Base-by-base conservation (phyloP, 768 basidiomycete genomes). In the Mycena venus region DNA sequence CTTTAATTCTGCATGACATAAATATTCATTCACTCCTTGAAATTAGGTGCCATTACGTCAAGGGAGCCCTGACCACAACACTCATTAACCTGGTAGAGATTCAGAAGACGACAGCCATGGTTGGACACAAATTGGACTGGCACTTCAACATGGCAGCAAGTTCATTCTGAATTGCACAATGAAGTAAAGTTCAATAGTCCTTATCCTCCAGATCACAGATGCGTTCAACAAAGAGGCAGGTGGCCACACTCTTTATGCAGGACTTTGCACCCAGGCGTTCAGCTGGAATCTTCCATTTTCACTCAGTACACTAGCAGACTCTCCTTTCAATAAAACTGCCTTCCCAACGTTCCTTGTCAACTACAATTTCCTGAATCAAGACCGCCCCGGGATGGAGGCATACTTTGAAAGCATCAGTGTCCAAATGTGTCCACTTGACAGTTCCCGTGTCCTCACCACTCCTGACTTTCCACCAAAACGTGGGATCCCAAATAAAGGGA, bases 1-100 rank as follows among this genome's bases (percentile, higher is more conserved):
- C 76, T 3, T 42, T 68, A 38, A 75, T 75, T 38, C 70, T 80
- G 44, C 73, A 83, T 77, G 38, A 77, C 51, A 62, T 84, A 79
- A 63, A 84, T 75, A 55, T 79, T 74, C 68, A 75, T 3, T n/a
- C 63, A 3, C 55, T 77, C 36, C 76, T 77, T 11, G 53, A 73
- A 60, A 23, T 70, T 75, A 47, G 14, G 58, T 29, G 10, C 6
- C 29, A n/a, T n/a, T n/a, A n/a, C n/a, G n/a, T n/a, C n/a, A n/a
- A n/a, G n/a, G n/a, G n/a, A n/a, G n/a, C n/a, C n/a, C n/a, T n/a
- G n/a, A n/a, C n/a, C n/a, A n/a, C n/a, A n/a, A n/a, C n/a, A n/a
- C n/a, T n/a, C n/a, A n/a, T n/a, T n/a, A n/a, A 4, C 23, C 23
- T 10, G 25, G 11, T n/a, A 72, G 74, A 29, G 19, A 63, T 75